A percentile compares a stretch with the other conserved stretches of the same genome.
These are phyloP conservation scores for Aspergillus thermomutatus DNA, from an alignment of 2,329 filamentous ascomycete species.

Conservation along the genomic window DNA sequence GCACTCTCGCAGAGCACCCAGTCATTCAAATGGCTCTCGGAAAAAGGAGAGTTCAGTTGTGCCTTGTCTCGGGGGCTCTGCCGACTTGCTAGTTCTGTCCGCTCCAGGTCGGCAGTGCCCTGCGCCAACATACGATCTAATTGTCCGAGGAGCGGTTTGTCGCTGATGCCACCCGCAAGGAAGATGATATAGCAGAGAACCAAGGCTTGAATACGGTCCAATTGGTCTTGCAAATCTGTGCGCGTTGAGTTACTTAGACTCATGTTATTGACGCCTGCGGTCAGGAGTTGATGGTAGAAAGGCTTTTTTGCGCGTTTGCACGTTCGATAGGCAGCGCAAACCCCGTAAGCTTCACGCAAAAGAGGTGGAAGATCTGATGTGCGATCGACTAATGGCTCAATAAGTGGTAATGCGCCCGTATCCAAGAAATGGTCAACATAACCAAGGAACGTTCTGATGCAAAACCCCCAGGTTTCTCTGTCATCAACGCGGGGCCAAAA, in stretches of 20 bases:
- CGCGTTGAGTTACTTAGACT: neutral
- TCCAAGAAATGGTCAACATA: neutral
- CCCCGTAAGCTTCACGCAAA: neutral
- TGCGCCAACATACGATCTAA: neutral
- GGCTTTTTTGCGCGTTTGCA: neutral
- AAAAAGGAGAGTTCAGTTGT: neutral
- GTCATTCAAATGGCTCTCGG: neutral
- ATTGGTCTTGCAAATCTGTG: neutral
- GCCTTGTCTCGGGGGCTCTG: neutral
- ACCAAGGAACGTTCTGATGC: neutral
- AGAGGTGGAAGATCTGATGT: neutral
- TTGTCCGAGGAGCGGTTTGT: neutral
- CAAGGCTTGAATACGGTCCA: neutral
- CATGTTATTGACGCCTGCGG: neutral
- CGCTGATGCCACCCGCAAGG: neutral
- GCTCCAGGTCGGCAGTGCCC: neutral
- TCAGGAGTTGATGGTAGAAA: slow-evolving; percentile 1
- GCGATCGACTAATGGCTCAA: neutral
- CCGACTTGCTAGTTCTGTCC: neutral
- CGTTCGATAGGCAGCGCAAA: slow-evolving; percentile 1
- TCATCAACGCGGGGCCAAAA: slow-evolving; percentile 5
- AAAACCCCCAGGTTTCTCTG: slow-evolving; percentile 1
- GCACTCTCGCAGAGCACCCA: neutral
- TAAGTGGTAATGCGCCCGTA: neutral
- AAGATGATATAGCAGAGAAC: neutral